These are phyloP conservation scores for Raddia guianensis DNA, from an alignment of 176 grass and related monocot genomes.

Conservation along the genomic window DNA sequence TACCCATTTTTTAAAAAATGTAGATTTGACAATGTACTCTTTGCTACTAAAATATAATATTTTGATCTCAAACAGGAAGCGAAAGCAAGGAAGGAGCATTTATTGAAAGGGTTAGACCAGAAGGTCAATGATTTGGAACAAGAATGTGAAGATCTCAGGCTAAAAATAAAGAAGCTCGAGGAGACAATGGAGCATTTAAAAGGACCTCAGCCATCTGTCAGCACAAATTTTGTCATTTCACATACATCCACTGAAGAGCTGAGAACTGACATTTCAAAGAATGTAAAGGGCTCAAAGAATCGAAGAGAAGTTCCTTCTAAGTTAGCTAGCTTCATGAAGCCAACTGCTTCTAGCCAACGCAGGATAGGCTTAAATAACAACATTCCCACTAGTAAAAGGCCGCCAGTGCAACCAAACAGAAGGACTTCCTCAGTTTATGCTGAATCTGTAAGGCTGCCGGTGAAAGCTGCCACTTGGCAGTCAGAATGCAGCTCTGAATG, in stretches of 20 bases:
- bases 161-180: constrained; percentile 62
- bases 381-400: constrained; percentile 44
- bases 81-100: constrained; percentile 64
- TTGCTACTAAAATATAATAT: constrained; percentile 20
- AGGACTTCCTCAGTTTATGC: constrained; percentile 83
- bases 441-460: constrained; percentile 69
- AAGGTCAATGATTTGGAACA: constrained; percentile 69
- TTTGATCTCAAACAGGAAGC: constrained; percentile 60
- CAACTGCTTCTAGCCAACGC: constrained; percentile 75
- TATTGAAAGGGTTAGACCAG: constrained; percentile 52
- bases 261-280: constrained; percentile 45
- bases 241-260: constrained; percentile 50
- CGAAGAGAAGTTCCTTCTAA: constrained; percentile 45
- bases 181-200: constrained; percentile 54
- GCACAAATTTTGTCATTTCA: constrained; percentile 42
- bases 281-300: constrained; percentile 46
- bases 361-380: constrained; percentile 60
- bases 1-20: neutral
- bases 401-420: constrained; percentile 60
- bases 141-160: constrained; percentile 73
- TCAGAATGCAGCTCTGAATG: constrained; percentile 84
- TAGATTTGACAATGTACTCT: constrained; percentile 3
- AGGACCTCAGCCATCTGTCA: constrained; percentile 39
- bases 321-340: constrained; percentile 87
- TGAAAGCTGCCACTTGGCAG: constrained; percentile 58